Conservation (phyloP, 2,329 filamentous ascomycete genomes). For the Exophiala phaeomuriformis region DNA sequence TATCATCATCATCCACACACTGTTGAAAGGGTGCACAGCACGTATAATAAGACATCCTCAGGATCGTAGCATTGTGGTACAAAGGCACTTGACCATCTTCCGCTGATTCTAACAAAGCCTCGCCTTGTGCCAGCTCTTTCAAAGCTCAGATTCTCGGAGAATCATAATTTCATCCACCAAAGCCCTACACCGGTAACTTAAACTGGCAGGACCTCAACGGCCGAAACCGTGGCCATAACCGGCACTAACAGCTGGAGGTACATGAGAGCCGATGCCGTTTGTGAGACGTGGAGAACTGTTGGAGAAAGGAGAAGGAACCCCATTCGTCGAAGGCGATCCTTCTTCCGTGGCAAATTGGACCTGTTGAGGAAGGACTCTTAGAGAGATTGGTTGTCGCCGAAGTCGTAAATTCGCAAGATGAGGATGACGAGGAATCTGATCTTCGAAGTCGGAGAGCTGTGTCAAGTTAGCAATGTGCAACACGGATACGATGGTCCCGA, state of each 20-base stretch:
- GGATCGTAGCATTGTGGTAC: conserved; percentile 1
- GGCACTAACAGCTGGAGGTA: not conserved
- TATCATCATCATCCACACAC: not conserved
- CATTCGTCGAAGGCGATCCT: conserved; percentile 12
- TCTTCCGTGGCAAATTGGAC: not conserved
- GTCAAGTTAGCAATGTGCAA: conserved; percentile 5
- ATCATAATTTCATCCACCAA: not conserved
- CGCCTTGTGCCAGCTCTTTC: not conserved
- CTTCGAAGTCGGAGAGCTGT: conserved; percentile 45
- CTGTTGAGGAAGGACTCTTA: conserved; percentile 10
- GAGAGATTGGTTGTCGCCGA: conserved; percentile 18
- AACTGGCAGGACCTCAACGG: conserved; percentile 6
- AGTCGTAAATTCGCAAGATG: conserved; percentile 32
- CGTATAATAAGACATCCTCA: not conserved
- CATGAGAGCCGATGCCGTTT: conserved; percentile 16
- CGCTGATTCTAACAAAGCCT: not conserved
- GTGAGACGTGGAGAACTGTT: conserved; percentile 7
- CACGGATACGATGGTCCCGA: not conserved
- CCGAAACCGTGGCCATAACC: conserved; percentile 14
- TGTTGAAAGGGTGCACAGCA: no score
- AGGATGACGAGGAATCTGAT: conserved; percentile 42
- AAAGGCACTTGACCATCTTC: not conserved
- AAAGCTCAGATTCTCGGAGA: not conserved
- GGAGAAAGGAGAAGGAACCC: conserved; percentile 1
- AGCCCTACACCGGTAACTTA: not conserved